Base-by-base conservation (phyloP, 192 early-diverging fungal species). In the Entophlyctis luteolus region DNA sequence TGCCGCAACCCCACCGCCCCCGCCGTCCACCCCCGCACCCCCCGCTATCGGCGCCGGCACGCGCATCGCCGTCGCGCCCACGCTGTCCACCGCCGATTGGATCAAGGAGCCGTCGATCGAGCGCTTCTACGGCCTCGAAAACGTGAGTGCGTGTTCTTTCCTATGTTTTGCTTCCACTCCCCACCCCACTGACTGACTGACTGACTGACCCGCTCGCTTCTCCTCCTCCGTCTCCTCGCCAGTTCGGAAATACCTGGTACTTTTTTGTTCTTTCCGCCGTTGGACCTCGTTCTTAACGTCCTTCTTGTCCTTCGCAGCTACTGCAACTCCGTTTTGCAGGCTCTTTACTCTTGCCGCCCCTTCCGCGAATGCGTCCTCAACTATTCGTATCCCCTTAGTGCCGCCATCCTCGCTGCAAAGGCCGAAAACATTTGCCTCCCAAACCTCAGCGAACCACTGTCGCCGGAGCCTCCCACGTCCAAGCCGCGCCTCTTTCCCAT, bases 241-340 rank as follows among this genome's bases (percentile, higher is more conserved):
- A 91, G 89, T 91, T 89, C 86, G 90, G 90, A 49, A 92, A 92
- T 73, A 92, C 89, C n/a, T 92, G 89, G 86, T 89, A 25, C 46
- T 8, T 3, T 22, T n/a, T 29, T 35, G 4, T 72, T 56, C 27
- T 49, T 42, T n/a, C 18, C 33, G 8, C 47, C 45, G 39, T 70
- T 27, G 1, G 46, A 32, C 25, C 57, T 46, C 33, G 63, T 53
- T 23, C 4, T 4, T 1, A 46, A 20, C n/a, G 25, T 31, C 33
- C 22, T 32, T 18, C 14, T 6, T 31, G 3, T 23, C 22, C 60
- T 42, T n/a, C 10, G n/a, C 39, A 42, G 95, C 72, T 98, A 98
- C 71, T 89, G 90, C 67, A 99, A 96, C 77, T 96, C 94, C 3
- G 89, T 99, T 10, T 76, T 99, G 2, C 95, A 99, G 80, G 91